A percentile compares a stretch with the other conserved stretches of the same genome.
These are phyloP conservation scores for Gigaspora rosea DNA, from an alignment of 192 early-diverging fungal genomes.

Conservation along the genomic window DNA sequence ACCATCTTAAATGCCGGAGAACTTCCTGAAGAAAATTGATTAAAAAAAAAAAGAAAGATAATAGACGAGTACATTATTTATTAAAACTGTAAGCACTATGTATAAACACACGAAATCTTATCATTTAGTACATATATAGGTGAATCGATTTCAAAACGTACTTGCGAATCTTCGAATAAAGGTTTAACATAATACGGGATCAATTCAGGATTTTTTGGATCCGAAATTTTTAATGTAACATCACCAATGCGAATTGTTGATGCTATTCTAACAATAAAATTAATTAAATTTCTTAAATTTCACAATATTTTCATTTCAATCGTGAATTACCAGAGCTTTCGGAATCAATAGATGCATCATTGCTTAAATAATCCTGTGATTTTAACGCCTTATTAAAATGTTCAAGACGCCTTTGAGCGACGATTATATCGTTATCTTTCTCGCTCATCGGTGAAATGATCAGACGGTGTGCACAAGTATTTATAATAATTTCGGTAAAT, in stretches of 20 bases:
- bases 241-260: slow-evolving; percentile 57
- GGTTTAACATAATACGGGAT: slow-evolving; percentile 54
- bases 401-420: not conserved
- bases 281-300: not conserved
- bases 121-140: not conserved
- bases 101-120: too few species aligned
- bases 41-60: too few species aligned
- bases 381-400: not conserved
- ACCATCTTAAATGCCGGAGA: too few species aligned
- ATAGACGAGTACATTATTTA: too few species aligned
- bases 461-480: too few species aligned
- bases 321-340: not conserved
- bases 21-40: too few species aligned
- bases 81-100: too few species aligned
- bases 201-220: slow-evolving; percentile 50
- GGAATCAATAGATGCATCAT: not conserved
- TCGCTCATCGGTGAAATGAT: not conserved
- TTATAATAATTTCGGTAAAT: too few species aligned
- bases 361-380: not conserved
- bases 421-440: not conserved
- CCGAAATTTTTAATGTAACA: slow-evolving; percentile 50
- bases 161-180: slow-evolving; percentile 60
- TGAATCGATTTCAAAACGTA: slow-evolving; percentile 28
- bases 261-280: slow-evolving; percentile 36
- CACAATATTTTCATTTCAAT: not conserved